Conservation (phyloP, 2,329 filamentous ascomycete species). For the Sarocladium brachiariae region DNA sequence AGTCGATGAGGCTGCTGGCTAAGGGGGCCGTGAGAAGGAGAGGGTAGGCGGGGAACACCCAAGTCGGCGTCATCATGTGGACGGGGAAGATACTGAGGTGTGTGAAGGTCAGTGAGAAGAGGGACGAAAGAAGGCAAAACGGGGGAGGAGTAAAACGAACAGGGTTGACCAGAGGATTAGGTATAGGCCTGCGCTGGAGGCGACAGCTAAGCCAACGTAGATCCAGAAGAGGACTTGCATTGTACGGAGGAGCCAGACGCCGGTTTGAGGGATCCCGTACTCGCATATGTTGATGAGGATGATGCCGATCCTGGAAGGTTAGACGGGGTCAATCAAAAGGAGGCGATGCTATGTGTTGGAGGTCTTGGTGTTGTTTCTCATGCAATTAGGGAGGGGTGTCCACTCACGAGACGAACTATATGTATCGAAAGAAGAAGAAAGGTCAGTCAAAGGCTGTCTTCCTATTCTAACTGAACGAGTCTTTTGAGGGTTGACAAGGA, state of each 20-base stretch:
- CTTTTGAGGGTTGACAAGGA: not conserved
- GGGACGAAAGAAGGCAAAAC: not conserved
- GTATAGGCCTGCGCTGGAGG: constrained; percentile 65
- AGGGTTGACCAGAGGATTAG: constrained; percentile 61
- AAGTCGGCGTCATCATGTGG: constrained; percentile 78
- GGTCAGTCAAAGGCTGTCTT: not conserved
- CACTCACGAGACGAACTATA: not conserved
- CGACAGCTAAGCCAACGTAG: constrained; percentile 60
- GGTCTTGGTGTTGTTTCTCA: no score
- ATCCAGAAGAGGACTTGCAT: constrained; percentile 70
- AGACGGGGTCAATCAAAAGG: not conserved
- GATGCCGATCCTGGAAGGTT: constrained; percentile 58
- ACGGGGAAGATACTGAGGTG: constrained; percentile 51
- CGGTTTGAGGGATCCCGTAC: constrained; percentile 60
- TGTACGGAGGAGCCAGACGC: constrained; percentile 50
- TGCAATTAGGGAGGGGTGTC: no score
- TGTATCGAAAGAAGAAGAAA: no score
- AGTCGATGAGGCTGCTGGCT: constrained; percentile 50
- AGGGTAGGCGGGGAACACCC: constrained; percentile 83
- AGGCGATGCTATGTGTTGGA: not conserved
- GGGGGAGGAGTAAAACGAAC: constrained; percentile 25
- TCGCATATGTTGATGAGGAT: constrained; percentile 73
- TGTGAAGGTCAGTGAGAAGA: not conserved
- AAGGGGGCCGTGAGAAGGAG: constrained; percentile 71
- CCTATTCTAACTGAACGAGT: not conserved